Conservation (phyloP, 176 grass and related monocot genomes). For the Rhynchospora breviuscula region DNA sequence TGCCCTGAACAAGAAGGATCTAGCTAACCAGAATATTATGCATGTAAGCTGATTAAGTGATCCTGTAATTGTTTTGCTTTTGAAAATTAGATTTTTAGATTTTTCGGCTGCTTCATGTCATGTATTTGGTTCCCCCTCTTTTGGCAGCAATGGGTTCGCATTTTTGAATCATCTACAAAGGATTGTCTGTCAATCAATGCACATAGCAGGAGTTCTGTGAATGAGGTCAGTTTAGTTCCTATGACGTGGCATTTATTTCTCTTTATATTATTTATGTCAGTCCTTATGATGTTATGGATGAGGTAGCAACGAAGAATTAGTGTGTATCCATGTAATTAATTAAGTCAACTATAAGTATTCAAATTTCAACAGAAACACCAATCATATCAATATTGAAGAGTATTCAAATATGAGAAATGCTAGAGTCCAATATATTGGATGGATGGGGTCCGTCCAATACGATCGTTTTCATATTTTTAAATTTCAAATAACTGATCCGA, state of each 20-base stretch:
- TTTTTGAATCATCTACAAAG: constrained; percentile 67
- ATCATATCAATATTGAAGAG: background rate
- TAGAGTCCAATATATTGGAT: too few relatives aligned
- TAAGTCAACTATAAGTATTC: background rate
- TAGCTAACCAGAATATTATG: constrained; percentile 92
- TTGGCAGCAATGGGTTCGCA: constrained; percentile 63
- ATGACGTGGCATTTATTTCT: constrained; percentile 7
- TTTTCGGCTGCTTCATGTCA: background rate
- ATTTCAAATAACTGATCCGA: too few relatives aligned
- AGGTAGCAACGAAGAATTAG: background rate
- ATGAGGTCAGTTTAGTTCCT: constrained; percentile 50
- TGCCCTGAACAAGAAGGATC: constrained; percentile 95
- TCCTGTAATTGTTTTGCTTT: constrained; percentile 22
- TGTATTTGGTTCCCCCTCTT: constrained; percentile 17
- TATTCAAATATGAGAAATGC: background rate
- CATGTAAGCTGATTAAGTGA: constrained; percentile 38
- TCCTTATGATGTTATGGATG: background rate
- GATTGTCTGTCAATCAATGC: constrained; percentile 89
- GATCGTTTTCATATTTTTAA: too few relatives aligned
- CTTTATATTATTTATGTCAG: constrained; percentile 11
- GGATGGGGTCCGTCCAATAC: too few relatives aligned
- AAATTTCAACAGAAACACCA: background rate
- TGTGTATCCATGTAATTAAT: background rate
- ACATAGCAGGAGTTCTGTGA: constrained; percentile 80
- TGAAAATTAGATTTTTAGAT: background rate